These are phyloP conservation scores for Talaromyces sp. DNA, from an alignment of 2,329 filamentous ascomycete genomes.

Conservation along the genomic window DNA sequence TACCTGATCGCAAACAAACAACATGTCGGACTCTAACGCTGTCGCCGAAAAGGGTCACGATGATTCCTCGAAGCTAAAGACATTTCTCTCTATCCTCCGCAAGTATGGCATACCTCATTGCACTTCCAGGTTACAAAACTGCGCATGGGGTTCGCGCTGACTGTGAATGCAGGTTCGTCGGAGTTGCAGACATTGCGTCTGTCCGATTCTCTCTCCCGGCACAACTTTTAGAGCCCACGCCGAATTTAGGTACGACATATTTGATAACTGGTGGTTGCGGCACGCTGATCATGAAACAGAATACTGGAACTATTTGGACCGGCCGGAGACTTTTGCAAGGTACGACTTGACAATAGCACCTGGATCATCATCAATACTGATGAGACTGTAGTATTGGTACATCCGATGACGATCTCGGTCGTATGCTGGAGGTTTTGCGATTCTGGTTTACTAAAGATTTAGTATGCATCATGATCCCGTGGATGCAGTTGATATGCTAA, in stretches of 20 bases:
- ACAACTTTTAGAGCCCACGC: conserved; percentile 90
- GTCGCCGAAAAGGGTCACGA: conserved; percentile 59
- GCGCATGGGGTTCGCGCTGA: conserved; percentile 11
- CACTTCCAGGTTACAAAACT: conserved; percentile 4
- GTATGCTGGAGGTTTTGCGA: conserved; percentile 88
- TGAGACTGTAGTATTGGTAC: conserved; percentile 66
- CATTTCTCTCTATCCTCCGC: conserved; percentile 80
- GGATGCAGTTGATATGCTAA: conserved; percentile 2
- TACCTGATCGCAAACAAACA: not conserved
- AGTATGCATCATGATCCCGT: conserved; percentile 36
- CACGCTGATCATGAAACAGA: conserved; percentile 49
- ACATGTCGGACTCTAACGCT: conserved; percentile 10
- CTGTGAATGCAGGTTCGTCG: conserved; percentile 71
- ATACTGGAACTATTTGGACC: conserved; percentile 98
- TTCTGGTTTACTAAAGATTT: conserved; percentile 99
- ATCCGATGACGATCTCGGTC: conserved; percentile 83
- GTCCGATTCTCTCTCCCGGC: conserved; percentile 95
- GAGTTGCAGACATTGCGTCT: conserved; percentile 89
- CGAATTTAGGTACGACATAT: conserved; percentile 66
- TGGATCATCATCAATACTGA: conserved; percentile 25
- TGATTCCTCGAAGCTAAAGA: conserved; percentile 84
- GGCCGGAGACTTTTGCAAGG: conserved; percentile 82
- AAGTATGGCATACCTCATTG: conserved; percentile 58
- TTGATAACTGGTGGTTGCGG: not conserved
- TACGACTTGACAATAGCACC: conserved; percentile 24